phyloP scores from a whole-genome alignment of 345 rosid genomes.

The Fremontodendron californicum region DNA sequence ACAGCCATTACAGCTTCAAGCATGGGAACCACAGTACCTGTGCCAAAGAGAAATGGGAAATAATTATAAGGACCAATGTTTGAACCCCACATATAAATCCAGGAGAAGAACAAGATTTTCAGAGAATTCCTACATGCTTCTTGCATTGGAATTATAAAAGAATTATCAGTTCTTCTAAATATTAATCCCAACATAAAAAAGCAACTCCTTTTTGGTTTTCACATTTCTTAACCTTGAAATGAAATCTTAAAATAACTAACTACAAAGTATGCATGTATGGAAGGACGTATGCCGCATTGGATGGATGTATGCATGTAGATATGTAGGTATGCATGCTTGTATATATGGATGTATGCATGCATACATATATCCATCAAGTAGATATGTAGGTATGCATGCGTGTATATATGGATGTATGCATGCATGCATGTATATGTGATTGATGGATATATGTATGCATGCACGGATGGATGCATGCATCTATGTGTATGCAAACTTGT shows the following conservation, averaged over 20 bases:
- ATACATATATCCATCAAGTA: too few species aligned
- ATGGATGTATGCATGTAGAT: not conserved
- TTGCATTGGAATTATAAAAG: not conserved
- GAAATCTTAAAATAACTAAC: not conserved
- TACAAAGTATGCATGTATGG: not conserved
- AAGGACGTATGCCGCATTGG: not conserved
- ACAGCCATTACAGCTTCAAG: constrained; percentile 69
- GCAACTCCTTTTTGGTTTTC: not conserved
- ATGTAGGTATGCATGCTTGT: not conserved
- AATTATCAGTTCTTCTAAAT: not conserved
- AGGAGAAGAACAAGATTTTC: constrained; percentile 5
- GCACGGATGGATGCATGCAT: not conserved
- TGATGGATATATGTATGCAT: not conserved
- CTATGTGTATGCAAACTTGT: not conserved
- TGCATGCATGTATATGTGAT: not conserved
- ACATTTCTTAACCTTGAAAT: not conserved
- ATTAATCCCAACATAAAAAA: not conserved
- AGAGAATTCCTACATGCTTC: not conserved
- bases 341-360: not conserved
- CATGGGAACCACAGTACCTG: constrained; percentile 67
- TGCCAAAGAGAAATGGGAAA: constrained; percentile 7
- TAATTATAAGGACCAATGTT: not conserved
- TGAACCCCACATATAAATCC: not conserved
- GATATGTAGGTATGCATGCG: not conserved
- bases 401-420: not conserved